Percentiles rank a stretch among this genome's conserved stretches.
phyloP scores from a whole-genome alignment of 495 filamentous ascomycete species.

The Jackrogersella multiformis region DNA sequence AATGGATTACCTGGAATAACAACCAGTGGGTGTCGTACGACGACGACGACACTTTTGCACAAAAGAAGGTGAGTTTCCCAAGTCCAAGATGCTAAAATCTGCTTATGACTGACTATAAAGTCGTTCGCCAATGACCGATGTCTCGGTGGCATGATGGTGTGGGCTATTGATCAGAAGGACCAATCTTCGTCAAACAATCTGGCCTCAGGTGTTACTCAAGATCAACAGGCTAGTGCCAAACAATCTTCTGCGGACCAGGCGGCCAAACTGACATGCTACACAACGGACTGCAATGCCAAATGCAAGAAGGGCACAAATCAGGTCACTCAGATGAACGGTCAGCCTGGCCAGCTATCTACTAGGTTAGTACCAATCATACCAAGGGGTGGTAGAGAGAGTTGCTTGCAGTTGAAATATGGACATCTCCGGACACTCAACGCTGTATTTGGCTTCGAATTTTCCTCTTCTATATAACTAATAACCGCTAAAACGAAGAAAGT shows the following conservation, averaged over 20 bases:
- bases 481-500: background rate
- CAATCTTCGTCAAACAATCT: background rate
- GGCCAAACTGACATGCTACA: background rate
- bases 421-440: too few relatives aligned
- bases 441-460: background rate
- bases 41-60: conserved; percentile 52
- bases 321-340: background rate
- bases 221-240: background rate
- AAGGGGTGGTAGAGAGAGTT: too few relatives aligned
- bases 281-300: background rate
- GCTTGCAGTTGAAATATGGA: too few relatives aligned
- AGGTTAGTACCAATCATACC: too few relatives aligned
- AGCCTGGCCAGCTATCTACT: background rate
- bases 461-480: background rate
- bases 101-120: background rate
- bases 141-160: conserved; percentile 46
- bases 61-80: conserved; percentile 46
- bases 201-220: background rate
- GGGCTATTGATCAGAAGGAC: conserved; percentile 46
- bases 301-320: conserved; percentile 2
- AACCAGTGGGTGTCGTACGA: conserved; percentile 62
- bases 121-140: conserved; percentile 44
- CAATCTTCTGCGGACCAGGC: background rate
- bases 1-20: conserved; percentile 50
- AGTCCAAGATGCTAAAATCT: background rate